These are phyloP conservation scores for Aspergillus panamensis DNA, from an alignment of 495 filamentous ascomycete species.

Conservation along the genomic window DNA sequence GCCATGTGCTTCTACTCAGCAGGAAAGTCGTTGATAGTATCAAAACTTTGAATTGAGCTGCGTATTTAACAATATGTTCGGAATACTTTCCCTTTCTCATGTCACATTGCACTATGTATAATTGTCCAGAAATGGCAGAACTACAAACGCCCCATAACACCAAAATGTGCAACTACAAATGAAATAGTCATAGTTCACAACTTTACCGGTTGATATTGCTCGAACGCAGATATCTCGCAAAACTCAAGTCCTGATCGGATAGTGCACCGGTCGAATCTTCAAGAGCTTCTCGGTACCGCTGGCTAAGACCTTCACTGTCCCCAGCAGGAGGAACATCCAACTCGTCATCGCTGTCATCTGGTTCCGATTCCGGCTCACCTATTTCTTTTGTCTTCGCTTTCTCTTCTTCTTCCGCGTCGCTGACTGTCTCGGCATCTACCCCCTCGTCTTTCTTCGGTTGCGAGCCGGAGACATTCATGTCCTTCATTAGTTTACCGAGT, in stretches of 20 bases:
- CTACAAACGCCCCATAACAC: constrained; percentile 16
- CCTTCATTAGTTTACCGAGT: constrained; percentile 87
- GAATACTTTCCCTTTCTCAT: neutral
- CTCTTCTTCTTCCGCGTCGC: constrained; percentile 49
- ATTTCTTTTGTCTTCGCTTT: constrained; percentile 22
- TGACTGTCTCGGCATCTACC: constrained; percentile 45
- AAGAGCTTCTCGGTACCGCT: constrained; percentile 47
- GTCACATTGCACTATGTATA: neutral
- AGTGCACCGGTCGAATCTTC: constrained; percentile 27
- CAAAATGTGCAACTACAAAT: constrained; percentile 13
- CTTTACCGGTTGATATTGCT: constrained; percentile 35
- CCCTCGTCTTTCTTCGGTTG: constrained; percentile 28
- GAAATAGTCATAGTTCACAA: neutral
- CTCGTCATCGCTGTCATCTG: constrained; percentile 33
- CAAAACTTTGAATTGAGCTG: too few species aligned
- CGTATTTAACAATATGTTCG: too few species aligned
- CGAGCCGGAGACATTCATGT: constrained; percentile 72
- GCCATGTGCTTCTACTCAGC: too few species aligned
- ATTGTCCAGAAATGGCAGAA: neutral
- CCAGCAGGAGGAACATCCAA: constrained; percentile 31
- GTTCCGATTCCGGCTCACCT: constrained; percentile 33
- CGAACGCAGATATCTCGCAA: constrained; percentile 45
- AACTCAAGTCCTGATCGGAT: constrained; percentile 45
- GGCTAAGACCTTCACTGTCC: constrained; percentile 39
- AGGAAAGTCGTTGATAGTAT: too few species aligned